Evolutionary conservation across 108 stramenopile genomes (phyloP).

Genomic region (Pseudonitzschia delicatissima): DNA sequence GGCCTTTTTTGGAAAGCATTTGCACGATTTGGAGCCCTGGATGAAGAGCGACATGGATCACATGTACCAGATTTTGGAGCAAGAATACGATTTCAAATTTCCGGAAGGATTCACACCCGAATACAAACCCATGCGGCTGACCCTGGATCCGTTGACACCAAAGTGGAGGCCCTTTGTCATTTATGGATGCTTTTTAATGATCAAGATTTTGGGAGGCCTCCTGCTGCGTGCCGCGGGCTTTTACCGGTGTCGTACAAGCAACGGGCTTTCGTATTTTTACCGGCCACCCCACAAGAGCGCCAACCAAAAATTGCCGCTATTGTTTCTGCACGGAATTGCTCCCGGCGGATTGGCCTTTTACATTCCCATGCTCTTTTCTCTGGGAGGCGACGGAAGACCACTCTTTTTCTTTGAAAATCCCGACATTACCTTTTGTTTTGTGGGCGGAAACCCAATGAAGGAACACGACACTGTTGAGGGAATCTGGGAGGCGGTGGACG

Average conservation of each 20-base stretch:
- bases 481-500: slow-evolving; percentile 41
- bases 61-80: slow-evolving; percentile 39
- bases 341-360: slow-evolving; percentile 72
- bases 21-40: slow-evolving; percentile 29
- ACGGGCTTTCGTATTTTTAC: slow-evolving; percentile 24
- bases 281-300: slow-evolving; percentile 10
- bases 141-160: slow-evolving; percentile 59
- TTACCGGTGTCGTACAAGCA: slow-evolving; percentile 16
- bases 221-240: slow-evolving; percentile 48
- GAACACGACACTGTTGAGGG: slow-evolving; percentile 69
- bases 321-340: slow-evolving; percentile 90
- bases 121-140: slow-evolving; percentile 42
- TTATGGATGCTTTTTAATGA: slow-evolving; percentile 43
- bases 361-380: slow-evolving; percentile 62
- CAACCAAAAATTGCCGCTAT: slow-evolving; percentile 35
- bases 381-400: slow-evolving; percentile 24
- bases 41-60: slow-evolving; percentile 30
- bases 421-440: slow-evolving; percentile 37
- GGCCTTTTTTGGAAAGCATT: slow-evolving; percentile 70
- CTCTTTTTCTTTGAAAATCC: slow-evolving; percentile 75
- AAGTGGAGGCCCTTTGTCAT: slow-evolving; percentile 68
- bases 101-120: slow-evolving; percentile 2
- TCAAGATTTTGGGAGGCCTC: slow-evolving; percentile 35
- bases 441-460: slow-evolving; percentile 30
- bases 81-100: slow-evolving; percentile 29